Base-by-base conservation (phyloP, 2,329 filamentous ascomycete species). In the Penicillium brasilianum region DNA sequence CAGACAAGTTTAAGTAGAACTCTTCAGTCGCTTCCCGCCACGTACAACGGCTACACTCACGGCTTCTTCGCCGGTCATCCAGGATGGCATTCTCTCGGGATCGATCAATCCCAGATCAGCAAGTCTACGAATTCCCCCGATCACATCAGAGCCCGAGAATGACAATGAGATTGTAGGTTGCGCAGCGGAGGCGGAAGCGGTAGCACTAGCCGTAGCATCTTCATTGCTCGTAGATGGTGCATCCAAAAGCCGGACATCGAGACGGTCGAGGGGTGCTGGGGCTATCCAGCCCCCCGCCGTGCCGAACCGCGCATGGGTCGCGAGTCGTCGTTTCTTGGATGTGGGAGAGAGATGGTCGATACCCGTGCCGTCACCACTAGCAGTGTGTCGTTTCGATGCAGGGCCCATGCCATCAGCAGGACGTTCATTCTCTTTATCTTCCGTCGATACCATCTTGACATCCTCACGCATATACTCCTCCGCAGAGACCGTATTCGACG, bases 41-140 rank as follows among this genome's bases (percentile, higher is more conserved):
- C 83, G 84, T 4, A 96, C 87, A 30, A 87, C 84, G 0, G 91
- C 90, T 39, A 88, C 83, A 56, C 90, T 95, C 5, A 95, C 87
- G 0, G 88, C 90, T 48, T 92, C 90, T 71, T 96, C 92, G 1
- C 92, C 93, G 0, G 92, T 95, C 88, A 96, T 89, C 92, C 92
- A 96, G 0, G 90, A 90, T 0, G 93, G 92, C 90, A 96, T 93
- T 57, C 82, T 85, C 69, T 88, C 84, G 1, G 91, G 89, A 72
- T 96, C 87, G 28, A 96, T 81, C 4, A 80, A 66, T 0, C 91
- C 92, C 16, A 86, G 79, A 74, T 96, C 92, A 0, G 94, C 90
- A 34, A 96, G 82, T 70, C 90, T 87, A 51, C 91, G 84, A 25
- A 96, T 83, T 0, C 93, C 93, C 0, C 89, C 88, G 77, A 96